Percentiles rank a stretch among this genome's conserved stretches.
These are phyloP conservation scores for Auriscalpium microsporum DNA, from an alignment of 768 basidiomycete species.

Conservation along the genomic window DNA sequence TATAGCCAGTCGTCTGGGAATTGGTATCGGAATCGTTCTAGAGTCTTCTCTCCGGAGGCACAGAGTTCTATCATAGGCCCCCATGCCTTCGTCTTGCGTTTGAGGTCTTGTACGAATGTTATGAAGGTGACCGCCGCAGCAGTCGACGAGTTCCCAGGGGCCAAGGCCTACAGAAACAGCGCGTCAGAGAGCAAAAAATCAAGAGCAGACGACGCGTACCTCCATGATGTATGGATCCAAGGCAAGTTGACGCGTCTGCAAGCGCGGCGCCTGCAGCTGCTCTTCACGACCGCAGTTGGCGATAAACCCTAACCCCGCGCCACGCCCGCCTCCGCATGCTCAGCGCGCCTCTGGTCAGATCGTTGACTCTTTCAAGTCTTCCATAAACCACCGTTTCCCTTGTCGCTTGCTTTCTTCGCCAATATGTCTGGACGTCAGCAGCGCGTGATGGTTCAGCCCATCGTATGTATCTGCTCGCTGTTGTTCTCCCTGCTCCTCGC, in stretches of 20 bases:
- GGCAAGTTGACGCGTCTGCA: constrained; percentile 17
- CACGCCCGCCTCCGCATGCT: constrained; percentile 2
- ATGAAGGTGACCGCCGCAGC: constrained; percentile 98
- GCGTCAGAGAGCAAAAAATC: background rate
- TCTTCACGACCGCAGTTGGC: background rate
- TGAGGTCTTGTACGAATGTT: constrained; percentile 98
- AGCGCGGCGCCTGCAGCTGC: constrained; percentile 4
- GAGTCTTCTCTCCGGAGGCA: constrained; percentile 90
- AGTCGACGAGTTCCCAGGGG: constrained; percentile 83
- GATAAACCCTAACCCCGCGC: constrained; percentile 7
- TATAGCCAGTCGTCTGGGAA: constrained; percentile 98
- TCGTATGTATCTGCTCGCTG: constrained; percentile 50
- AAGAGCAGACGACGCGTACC: constrained; percentile 15
- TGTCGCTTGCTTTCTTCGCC: constrained; percentile 11
- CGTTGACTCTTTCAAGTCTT: background rate
- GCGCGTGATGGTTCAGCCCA: constrained; percentile 99
- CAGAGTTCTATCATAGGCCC: constrained; percentile 93
- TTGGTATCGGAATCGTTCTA: constrained; percentile 94
- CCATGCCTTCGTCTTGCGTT: constrained; percentile 96
- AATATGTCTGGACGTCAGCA: constrained; percentile 89
- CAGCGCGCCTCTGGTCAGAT: constrained; percentile 1
- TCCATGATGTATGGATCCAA: constrained; percentile 25
- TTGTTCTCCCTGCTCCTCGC: constrained; percentile 8
- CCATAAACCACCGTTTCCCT: background rate
- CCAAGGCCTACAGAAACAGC: constrained; percentile 29